These are phyloP conservation scores for Scleromitrula shiraiana DNA, from an alignment of 2,329 filamentous ascomycete genomes.

Conservation along the genomic window DNA sequence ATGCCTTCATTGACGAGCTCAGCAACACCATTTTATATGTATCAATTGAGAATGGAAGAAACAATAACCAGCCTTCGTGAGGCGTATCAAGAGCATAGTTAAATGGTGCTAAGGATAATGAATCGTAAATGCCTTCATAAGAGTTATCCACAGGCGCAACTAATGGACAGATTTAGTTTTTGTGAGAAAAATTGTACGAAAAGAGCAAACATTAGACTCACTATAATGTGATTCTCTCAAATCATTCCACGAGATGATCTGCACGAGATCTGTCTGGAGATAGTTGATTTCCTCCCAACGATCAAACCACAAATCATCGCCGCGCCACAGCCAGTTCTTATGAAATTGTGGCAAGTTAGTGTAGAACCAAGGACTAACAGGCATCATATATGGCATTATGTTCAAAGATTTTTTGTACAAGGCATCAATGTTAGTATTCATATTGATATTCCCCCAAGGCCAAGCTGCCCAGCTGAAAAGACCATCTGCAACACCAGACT, in stretches of 20 bases:
- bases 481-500: neutral
- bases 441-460: constrained; percentile 17
- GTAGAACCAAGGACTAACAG: constrained; percentile 32
- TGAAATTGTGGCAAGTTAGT: constrained; percentile 24
- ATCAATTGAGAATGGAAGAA: neutral
- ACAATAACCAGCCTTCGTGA: constrained; percentile 39
- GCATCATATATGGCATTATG: constrained; percentile 17
- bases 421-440: constrained; percentile 15
- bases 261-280: constrained; percentile 36
- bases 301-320: constrained; percentile 32
- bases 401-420: constrained; percentile 12
- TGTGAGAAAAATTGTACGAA: neutral
- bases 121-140: neutral
- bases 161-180: neutral
- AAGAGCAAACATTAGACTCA: constrained; percentile 32
- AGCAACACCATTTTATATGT: neutral
- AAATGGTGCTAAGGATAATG: neutral
- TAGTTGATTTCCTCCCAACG: constrained; percentile 35
- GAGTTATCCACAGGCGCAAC: neutral
- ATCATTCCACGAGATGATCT: constrained; percentile 41
- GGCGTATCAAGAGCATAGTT: constrained; percentile 22
- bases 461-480: constrained; percentile 6
- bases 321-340: constrained; percentile 37
- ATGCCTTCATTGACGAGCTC: neutral
- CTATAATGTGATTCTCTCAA: constrained; percentile 46